phyloP scores from a whole-genome alignment of 2,329 filamentous ascomycete genomes.

The Cladosporium cucumerinum region DNA sequence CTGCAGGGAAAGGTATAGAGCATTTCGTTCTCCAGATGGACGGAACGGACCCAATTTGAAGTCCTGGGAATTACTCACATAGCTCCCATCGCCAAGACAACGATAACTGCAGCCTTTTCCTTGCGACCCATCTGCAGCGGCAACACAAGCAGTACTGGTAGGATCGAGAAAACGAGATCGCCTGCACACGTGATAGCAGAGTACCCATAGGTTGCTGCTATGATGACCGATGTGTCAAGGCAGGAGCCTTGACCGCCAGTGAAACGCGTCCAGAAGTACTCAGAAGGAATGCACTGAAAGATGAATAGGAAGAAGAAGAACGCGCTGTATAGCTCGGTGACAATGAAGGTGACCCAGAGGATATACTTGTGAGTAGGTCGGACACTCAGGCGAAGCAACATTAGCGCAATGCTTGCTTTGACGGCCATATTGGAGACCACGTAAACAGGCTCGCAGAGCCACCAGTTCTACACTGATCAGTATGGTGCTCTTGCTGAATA shows the following conservation, averaged over 20 bases:
- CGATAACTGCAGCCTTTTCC: slow-evolving; percentile 32
- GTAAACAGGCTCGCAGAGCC: slow-evolving; percentile 34
- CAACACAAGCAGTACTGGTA: slow-evolving; percentile 33
- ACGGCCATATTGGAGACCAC: slow-evolving; percentile 24
- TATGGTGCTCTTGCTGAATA: background rate
- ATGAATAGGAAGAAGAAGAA: slow-evolving; percentile 23
- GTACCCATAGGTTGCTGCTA: slow-evolving; percentile 18
- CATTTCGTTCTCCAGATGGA: background rate
- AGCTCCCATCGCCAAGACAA: slow-evolving; percentile 32
- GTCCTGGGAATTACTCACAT: slow-evolving; percentile 19
- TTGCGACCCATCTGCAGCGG: slow-evolving; percentile 27
- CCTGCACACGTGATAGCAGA: slow-evolving; percentile 19
- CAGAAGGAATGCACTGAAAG: slow-evolving; percentile 19
- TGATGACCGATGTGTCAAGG: slow-evolving; percentile 14
- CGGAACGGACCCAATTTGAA: background rate
- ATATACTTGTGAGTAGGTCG: slow-evolving; percentile 13
- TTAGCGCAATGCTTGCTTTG: slow-evolving; percentile 23
- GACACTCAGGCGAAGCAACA: slow-evolving; percentile 20
- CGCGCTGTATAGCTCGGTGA: slow-evolving; percentile 20
- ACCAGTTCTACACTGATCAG: slow-evolving; percentile 26
- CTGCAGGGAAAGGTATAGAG: background rate
- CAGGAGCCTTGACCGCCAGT: slow-evolving; percentile 18
- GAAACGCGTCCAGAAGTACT: slow-evolving; percentile 22
- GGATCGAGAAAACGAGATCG: slow-evolving; percentile 23
- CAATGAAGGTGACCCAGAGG: slow-evolving; percentile 17